These are phyloP conservation scores for Dianthus caryophyllus DNA, from an alignment of 148 eudicot genomes.

Conservation along the genomic window DNA sequence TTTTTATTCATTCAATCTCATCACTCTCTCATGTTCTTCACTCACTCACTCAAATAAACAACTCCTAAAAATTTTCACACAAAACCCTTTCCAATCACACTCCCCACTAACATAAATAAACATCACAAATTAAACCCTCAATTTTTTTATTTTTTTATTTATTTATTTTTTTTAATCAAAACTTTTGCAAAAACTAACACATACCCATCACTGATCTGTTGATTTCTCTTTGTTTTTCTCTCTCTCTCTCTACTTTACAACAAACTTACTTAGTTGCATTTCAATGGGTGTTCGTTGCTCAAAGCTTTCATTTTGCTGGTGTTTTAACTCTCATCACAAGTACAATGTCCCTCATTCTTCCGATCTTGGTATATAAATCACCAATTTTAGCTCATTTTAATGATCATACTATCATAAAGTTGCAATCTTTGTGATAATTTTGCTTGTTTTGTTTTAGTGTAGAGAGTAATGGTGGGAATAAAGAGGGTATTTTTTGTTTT, in stretches of 20 bases:
- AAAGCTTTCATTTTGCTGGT: constrained; percentile 51
- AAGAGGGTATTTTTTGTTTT: neutral
- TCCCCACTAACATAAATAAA: neutral
- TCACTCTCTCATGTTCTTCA: neutral
- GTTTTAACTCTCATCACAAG: constrained; percentile 44
- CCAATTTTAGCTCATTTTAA: neutral
- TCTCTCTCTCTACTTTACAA: neutral
- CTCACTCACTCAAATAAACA: neutral
- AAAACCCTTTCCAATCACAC: neutral
- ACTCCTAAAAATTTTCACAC: neutral
- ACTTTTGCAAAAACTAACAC: constrained; percentile 4
- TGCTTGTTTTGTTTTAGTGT: no score
- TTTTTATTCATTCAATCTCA: neutral
- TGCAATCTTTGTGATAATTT: neutral
- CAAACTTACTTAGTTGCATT: neutral
- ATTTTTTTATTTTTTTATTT: no score
- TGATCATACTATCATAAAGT: neutral
- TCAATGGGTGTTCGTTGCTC: constrained; percentile 74
- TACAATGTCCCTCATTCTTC: constrained; percentile 41
- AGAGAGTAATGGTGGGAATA: no score
- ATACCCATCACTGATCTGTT: constrained; percentile 22
- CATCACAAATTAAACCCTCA: no score
- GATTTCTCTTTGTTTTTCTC: neutral
- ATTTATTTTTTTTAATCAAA: no score
- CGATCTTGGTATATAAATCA: constrained; percentile 43